Base-by-base conservation (phyloP, 148 eudicot species). In the Cornus florida region DNA sequence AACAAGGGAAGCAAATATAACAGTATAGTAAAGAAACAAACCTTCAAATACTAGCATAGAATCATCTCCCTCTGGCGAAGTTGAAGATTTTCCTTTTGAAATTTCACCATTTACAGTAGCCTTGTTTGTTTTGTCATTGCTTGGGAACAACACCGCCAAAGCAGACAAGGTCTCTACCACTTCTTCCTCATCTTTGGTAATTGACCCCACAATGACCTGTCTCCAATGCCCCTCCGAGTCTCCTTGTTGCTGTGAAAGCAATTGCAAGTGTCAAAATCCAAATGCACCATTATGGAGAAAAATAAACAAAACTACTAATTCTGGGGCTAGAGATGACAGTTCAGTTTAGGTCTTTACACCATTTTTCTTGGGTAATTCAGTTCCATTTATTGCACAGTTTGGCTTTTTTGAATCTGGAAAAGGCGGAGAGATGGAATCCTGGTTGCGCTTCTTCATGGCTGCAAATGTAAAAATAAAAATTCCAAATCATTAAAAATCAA, bases 121-220 rank as follows among this genome's bases (percentile, higher is more conserved):
- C 59, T 75, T 83, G 35, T 76, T 71, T 50, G 69, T 81, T 23
- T 71, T 69, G 65, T 75, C 80, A 60, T 67, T 75, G 57, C 32
- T 83, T 65, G 92, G 81, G 79, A 86, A 78, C 88, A 91, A 76
- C 65, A 76, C 89, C 39, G 94, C 90, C 83, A 94, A 86, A 68
- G 97, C 91, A 70, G 77, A 86, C 73, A 94, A 82, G 77, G 97
- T 85, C 82, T 94, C 93, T 3, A 86, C 97, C 78, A 89, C 98
- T 88, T 94, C 98, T 86, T 89, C 89, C 78, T 92, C 98, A 56
- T 92, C 97, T 86, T 89, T 92, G 33, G 94, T 84, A 72, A 92
- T 80, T 24, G 72, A 72, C 74, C 74, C 85, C 16, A 77, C 64
- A 69, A 39, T 57, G 67, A 62, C 67, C 48, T 19, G 56, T 67